Evolutionary conservation across 768 basidiomycete species (phyloP).

Genomic region (Boletus reticuloceps): DNA sequence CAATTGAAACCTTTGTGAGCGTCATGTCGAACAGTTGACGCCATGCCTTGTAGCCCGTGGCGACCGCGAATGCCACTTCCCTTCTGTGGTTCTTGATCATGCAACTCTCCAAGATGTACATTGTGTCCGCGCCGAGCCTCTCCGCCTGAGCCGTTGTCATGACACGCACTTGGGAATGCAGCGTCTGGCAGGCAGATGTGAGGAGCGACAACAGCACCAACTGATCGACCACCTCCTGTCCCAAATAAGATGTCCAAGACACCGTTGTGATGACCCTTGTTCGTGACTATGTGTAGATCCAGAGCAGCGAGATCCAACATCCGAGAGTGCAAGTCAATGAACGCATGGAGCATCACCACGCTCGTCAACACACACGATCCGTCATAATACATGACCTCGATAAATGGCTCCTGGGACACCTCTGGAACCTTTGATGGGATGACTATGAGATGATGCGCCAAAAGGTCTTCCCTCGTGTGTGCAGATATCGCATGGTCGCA

Average conservation of each 20-base stretch:
- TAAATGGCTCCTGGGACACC: slow-evolving; percentile 44
- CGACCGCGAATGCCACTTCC: too few relatives aligned
- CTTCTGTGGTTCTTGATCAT: too few relatives aligned
- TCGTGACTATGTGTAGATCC: slow-evolving; percentile 83
- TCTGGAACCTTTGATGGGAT: slow-evolving; percentile 66
- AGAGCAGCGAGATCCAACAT: slow-evolving; percentile 71
- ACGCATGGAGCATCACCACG: slow-evolving; percentile 64
- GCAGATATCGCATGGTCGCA: slow-evolving; percentile 79
- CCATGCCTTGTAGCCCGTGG: too few relatives aligned
- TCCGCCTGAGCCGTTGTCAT: too few relatives aligned
- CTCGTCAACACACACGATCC: slow-evolving; percentile 68
- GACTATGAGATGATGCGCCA: slow-evolving; percentile 73
- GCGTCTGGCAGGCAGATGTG: too few relatives aligned
- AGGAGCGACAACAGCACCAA: too few relatives aligned
- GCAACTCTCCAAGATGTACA: too few relatives aligned
- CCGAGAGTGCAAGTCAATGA: slow-evolving; percentile 79
- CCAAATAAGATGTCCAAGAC: slow-evolving; percentile 83
- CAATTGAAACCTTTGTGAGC: too few relatives aligned
- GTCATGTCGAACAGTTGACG: too few relatives aligned
- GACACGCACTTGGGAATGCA: too few relatives aligned
- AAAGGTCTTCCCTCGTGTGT: slow-evolving; percentile 83
- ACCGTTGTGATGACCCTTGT: slow-evolving; percentile 70
- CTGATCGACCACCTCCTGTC: too few relatives aligned
- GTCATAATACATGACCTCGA: slow-evolving; percentile 66
- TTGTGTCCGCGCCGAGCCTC: too few relatives aligned